Evolutionary conservation across 345 rosid genomes (phyloP).

Genomic region (Populus euphratica): DNA sequence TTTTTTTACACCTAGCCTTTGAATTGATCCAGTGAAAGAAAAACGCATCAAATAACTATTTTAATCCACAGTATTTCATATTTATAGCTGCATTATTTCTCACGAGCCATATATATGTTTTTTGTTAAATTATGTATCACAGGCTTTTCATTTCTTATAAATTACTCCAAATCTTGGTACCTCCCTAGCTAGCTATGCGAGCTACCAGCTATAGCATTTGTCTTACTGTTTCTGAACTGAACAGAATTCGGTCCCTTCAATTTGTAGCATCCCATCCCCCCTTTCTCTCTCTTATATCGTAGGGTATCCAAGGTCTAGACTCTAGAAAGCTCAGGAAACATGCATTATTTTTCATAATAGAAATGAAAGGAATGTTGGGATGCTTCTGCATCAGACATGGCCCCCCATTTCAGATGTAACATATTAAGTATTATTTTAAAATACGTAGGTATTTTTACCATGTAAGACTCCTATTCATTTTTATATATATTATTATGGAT

Average conservation of each 20-base stretch:
- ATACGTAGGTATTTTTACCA: too few relatives aligned
- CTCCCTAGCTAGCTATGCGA: neutral
- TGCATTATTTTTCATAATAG: constrained; percentile 36
- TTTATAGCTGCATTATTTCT: too few relatives aligned
- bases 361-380: constrained; percentile 24
- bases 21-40: too few relatives aligned
- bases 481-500: too few relatives aligned
- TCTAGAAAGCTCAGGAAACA: constrained; percentile 31
- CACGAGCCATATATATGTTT: too few relatives aligned
- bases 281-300: neutral
- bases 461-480: too few relatives aligned
- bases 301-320: constrained; percentile 47
- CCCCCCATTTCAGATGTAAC: constrained; percentile 16
- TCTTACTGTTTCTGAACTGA: neutral
- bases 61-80: too few relatives aligned
- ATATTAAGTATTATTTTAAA: too few relatives aligned
- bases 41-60: too few relatives aligned
- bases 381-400: constrained; percentile 13
- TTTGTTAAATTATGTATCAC: too few relatives aligned
- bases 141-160: too few relatives aligned
- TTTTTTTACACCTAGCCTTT: too few relatives aligned
- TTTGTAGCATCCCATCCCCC: neutral
- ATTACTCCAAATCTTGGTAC: neutral
- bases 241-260: neutral
- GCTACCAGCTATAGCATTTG: neutral